Percentiles rank a stretch among this genome's conserved stretches.
Conservation (phyloP, 2,329 filamentous ascomycete species). For the Phaeosphaeriaceae sp. region DNA sequence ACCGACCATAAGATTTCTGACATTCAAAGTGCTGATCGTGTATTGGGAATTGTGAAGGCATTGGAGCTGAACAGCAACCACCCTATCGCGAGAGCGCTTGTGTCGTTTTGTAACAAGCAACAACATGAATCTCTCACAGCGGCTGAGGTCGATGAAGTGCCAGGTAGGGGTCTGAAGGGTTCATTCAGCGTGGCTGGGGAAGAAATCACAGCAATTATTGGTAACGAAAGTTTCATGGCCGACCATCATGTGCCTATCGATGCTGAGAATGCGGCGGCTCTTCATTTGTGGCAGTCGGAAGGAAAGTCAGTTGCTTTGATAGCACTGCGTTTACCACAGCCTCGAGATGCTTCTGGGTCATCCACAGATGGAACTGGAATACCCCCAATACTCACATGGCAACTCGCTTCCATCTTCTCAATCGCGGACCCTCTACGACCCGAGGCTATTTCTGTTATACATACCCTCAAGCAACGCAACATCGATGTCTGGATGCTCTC, state of each 20-base stretch:
- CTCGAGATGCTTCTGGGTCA: not conserved
- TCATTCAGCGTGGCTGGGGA: conserved; percentile 50
- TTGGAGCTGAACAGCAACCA: conserved; percentile 77
- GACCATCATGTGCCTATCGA: conserved; percentile 44
- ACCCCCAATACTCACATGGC: conserved; percentile 30
- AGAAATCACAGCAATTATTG: conserved; percentile 62
- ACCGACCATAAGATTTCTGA: conserved; percentile 58
- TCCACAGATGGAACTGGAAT: not conserved
- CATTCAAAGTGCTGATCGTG: conserved; percentile 40
- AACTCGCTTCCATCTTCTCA: conserved; percentile 70
- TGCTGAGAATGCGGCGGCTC: conserved; percentile 15
- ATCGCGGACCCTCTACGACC: conserved; percentile 82
- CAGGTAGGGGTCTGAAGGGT: conserved; percentile 74
- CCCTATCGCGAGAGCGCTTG: conserved; percentile 74
- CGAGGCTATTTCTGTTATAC: conserved; percentile 71
- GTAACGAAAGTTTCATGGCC: conserved; percentile 74
- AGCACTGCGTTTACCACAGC: conserved; percentile 27
- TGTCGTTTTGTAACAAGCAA: conserved; percentile 62
- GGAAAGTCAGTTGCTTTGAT: conserved; percentile 52
- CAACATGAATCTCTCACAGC: conserved; percentile 21
- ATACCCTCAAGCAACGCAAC: conserved; percentile 67
- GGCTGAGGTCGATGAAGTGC: conserved; percentile 65
- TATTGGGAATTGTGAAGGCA: conserved; percentile 63
- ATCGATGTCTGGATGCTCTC: conserved; percentile 90
- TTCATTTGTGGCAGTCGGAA: conserved; percentile 50